These are phyloP conservation scores for Wickerhamiella siamensis DNA, from an alignment of 805 yeast genomes.

Conservation along the genomic window DNA sequence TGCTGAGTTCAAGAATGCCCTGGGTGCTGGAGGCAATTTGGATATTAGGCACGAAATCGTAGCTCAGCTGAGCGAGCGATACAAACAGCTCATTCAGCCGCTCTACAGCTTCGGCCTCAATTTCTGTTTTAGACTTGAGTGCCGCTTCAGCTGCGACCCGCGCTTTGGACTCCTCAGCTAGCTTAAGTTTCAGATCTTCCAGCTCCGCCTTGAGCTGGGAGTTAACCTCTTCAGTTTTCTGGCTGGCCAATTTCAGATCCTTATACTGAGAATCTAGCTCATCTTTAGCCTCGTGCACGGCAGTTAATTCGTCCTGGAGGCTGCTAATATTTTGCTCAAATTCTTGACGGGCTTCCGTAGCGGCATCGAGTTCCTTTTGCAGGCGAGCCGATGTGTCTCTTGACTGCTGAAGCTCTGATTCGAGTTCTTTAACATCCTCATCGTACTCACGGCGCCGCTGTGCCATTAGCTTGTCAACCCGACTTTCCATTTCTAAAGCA, in stretches of 20 bases:
- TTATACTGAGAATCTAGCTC: background rate
- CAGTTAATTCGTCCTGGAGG: background rate
- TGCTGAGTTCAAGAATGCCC: background rate
- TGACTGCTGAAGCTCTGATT: background rate
- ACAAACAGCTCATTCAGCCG: background rate
- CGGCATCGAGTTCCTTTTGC: background rate
- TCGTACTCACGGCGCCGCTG: background rate
- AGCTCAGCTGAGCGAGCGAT: background rate
- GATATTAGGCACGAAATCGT: background rate
- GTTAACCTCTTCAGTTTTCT: background rate
- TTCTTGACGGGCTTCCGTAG: background rate
- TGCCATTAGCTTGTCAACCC: background rate
- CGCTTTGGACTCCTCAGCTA: background rate
- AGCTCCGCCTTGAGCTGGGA: no score
- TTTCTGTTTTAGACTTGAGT: background rate
- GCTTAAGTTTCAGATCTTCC: background rate
- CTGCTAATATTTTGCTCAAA: background rate
- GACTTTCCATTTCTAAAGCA: background rate
- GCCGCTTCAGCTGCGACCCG: background rate
- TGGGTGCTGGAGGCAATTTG: background rate
- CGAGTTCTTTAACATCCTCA: background rate
- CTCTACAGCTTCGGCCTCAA: background rate
- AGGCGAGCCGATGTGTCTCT: background rate
- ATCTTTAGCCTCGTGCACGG: no score
- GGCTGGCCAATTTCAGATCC: background rate